Evolutionary conservation across 441 rosid species (phyloP).

Genomic region (Codiaeum variegatum): DNA sequence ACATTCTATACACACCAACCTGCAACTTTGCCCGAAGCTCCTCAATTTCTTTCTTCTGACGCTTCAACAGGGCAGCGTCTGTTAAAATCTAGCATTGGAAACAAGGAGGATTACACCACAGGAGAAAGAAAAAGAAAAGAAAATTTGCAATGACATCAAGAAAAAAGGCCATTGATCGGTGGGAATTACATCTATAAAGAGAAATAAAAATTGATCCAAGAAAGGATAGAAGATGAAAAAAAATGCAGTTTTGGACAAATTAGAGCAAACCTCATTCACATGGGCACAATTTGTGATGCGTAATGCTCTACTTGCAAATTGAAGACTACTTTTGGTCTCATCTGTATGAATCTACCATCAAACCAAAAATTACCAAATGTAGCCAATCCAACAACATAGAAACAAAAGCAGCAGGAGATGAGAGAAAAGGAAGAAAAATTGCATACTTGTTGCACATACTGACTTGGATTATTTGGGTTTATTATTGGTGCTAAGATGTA

Average conservation of each 20-base stretch:
- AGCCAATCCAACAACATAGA: neutral
- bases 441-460: neutral
- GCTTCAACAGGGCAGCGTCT: conserved; percentile 94
- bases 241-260: conserved; percentile 3
- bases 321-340: conserved; percentile 97
- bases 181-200: conserved; percentile 6
- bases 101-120: conserved; percentile 20
- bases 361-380: conserved; percentile 16
- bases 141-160: neutral
- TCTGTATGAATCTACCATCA: conserved; percentile 78
- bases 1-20: conserved; percentile 33
- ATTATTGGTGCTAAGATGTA: neutral
- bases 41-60: conserved; percentile 97
- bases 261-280: conserved; percentile 79
- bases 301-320: conserved; percentile 91
- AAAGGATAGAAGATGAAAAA: conserved; percentile 11
- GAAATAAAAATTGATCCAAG: neutral
- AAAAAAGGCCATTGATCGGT: neutral
- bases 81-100: conserved; percentile 60
- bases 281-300: conserved; percentile 89
- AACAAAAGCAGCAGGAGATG: neutral
- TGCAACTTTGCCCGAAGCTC: conserved; percentile 89
- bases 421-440: neutral
- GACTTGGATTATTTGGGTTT: neutral
- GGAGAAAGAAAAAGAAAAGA: neutral